Evolutionary conservation across 345 rosid species (phyloP).

Genomic region (Salix suchowensis): DNA sequence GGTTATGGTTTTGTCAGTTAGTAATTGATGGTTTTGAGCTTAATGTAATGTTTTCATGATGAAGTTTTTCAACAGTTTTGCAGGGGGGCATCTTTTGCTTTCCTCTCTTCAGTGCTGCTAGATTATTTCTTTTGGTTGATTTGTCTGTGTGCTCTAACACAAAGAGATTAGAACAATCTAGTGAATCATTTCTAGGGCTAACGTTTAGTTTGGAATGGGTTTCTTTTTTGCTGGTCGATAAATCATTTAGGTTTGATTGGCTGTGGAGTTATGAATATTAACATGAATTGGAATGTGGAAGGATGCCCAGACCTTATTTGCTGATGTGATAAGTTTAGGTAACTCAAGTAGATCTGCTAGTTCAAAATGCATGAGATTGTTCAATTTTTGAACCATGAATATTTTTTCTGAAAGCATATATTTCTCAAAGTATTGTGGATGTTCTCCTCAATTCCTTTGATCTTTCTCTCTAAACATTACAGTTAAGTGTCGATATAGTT

Average conservation of each 20-base stretch:
- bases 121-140: background rate
- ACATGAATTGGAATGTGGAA: background rate
- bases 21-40: background rate
- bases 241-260: background rate
- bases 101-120: background rate
- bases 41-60: background rate
- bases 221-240: background rate
- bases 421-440: background rate
- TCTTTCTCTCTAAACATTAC: background rate
- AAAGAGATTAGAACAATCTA: background rate
- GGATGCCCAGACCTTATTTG: background rate
- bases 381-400: background rate
- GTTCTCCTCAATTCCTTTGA: background rate
- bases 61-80: background rate
- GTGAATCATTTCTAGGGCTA: background rate
- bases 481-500: background rate
- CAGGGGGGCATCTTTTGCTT: background rate
- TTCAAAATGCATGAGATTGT: background rate
- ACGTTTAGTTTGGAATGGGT: background rate
- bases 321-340: background rate
- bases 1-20: background rate
- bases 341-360: background rate
- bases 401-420: background rate
- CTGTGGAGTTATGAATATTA: background rate
- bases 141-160: background rate